These are phyloP conservation scores for Ogataea saltuana DNA, from an alignment of 805 yeast genomes.

Conservation along the genomic window DNA sequence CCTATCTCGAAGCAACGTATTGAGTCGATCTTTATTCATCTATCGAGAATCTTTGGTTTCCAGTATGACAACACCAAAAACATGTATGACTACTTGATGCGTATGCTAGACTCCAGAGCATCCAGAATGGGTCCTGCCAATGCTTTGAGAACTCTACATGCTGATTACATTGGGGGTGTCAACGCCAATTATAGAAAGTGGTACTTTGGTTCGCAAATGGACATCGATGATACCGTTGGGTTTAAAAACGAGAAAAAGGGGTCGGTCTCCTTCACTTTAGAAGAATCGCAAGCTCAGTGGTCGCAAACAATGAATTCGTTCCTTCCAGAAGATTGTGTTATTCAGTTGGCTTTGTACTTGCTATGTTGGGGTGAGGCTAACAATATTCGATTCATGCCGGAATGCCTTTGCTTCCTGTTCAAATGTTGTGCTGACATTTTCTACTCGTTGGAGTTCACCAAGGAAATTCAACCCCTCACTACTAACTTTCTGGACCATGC, in stretches of 20 bases:
- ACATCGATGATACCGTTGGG: slow-evolving; percentile 52
- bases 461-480: slow-evolving; percentile 33
- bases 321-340: slow-evolving; percentile 53
- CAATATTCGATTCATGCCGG: slow-evolving; percentile 85
- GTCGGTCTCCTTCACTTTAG: slow-evolving; percentile 31
- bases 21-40: slow-evolving; percentile 52
- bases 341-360: slow-evolving; percentile 68
- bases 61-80: slow-evolving; percentile 65
- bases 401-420: slow-evolving; percentile 80
- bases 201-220: slow-evolving; percentile 76
- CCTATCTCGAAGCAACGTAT: slow-evolving; percentile 58
- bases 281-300: slow-evolving; percentile 54
- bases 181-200: slow-evolving; percentile 71
- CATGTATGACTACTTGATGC: slow-evolving; percentile 65
- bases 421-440: slow-evolving; percentile 75
- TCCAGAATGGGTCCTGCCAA: slow-evolving; percentile 57
- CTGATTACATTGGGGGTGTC: slow-evolving; percentile 73
- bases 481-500: slow-evolving; percentile 60
- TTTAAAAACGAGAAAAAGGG: slow-evolving; percentile 32
- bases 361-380: slow-evolving; percentile 91
- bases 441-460: slow-evolving; percentile 46
- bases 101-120: slow-evolving; percentile 66
- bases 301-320: slow-evolving; percentile 48
- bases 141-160: slow-evolving; percentile 64
- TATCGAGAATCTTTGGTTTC: slow-evolving; percentile 62